Percentiles rank a stretch among this genome's conserved stretches.
phyloP scores from a whole-genome alignment of 306 rosid species.

The Trifolium fragiferum region DNA sequence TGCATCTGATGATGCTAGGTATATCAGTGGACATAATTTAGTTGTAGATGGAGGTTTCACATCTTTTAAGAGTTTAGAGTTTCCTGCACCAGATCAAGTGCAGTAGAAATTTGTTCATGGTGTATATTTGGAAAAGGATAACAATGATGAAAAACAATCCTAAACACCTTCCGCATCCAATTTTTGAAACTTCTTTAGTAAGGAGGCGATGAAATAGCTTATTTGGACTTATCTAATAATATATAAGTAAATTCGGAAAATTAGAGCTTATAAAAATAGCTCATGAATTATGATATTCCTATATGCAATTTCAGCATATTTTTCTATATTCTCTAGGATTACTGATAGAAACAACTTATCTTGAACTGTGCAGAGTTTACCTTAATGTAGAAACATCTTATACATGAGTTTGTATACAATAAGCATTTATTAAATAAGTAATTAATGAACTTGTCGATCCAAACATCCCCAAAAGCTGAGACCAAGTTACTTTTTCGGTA shows the following conservation, averaged over 20 bases:
- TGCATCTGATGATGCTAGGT: constrained; percentile 80
- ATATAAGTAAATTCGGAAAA: background rate
- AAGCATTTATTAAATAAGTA: too few relatives aligned
- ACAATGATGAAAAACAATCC: background rate
- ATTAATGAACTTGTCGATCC: too few relatives aligned
- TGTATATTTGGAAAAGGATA: constrained; percentile 7
- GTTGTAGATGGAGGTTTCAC: constrained; percentile 93
- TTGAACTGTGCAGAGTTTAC: background rate
- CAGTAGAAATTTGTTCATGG: constrained; percentile 39
- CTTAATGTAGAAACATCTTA: background rate
- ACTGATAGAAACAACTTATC: background rate
- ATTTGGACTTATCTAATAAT: background rate
- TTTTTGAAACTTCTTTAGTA: background rate
- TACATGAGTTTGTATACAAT: background rate
- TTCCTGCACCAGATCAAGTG: constrained; percentile 62
- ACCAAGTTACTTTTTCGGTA: too few relatives aligned
- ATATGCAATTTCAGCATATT: background rate
- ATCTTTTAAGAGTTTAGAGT: constrained; percentile 64
- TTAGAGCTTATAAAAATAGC: background rate
- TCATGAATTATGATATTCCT: background rate
- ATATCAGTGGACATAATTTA: constrained; percentile 80
- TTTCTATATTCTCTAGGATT: background rate
- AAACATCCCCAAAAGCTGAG: too few relatives aligned
- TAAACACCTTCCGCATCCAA: background rate
- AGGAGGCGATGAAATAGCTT: background rate